Base-by-base conservation (phyloP, 2,329 filamentous ascomycete genomes). In the Diplodia corticola region DNA sequence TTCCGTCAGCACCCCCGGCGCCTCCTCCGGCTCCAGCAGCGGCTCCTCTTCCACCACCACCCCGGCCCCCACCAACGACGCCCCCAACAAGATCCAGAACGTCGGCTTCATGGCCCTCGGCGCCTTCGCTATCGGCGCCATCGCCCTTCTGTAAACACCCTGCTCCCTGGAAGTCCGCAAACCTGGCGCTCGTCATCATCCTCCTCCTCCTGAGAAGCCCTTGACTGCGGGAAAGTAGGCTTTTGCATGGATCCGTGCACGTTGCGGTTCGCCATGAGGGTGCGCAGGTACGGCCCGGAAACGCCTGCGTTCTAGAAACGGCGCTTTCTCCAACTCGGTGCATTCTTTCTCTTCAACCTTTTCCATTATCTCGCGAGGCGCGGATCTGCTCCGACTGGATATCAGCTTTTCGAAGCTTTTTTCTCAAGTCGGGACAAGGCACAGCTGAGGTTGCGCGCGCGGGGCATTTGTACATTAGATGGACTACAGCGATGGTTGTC, bases 51-150 rank as follows among this genome's bases (percentile, higher is more conserved):
- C 30, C 30, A 33, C 53, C 24, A 33, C 44, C 22, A 60, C 28
- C n/a, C 64, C 54, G 9, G 44, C 54, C 9, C 53, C 63, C 20
- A 48, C 28, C 63, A 48, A 37, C 63, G 28, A 57, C 7, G 50
- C 51, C 12, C 46, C 26, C 12, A 24, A 20, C 30, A 30, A 49
- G 28, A 33, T 24, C 7, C 40, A 24, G 26, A 30, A 24, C 44
- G 30, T 49, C 22, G 40, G 22, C 17, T n/a, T 35, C 35, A 48
- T 55, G 3, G 30, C 46, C 15, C 24, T 66, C 33, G 24, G 24
- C 6, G 33, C 61, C 24, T 26, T 60, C 20, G 63, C 22, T n/a
- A n/a, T 59, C 22, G 22, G 26, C 6, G 7, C 37, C 12, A 15
- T 64, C 40, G 9, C 49, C 13, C 28, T 49, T 3, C 17, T 61